Evolutionary conservation across 345 rosid genomes (phyloP).

Genomic region (Rhizophora apiculata): DNA sequence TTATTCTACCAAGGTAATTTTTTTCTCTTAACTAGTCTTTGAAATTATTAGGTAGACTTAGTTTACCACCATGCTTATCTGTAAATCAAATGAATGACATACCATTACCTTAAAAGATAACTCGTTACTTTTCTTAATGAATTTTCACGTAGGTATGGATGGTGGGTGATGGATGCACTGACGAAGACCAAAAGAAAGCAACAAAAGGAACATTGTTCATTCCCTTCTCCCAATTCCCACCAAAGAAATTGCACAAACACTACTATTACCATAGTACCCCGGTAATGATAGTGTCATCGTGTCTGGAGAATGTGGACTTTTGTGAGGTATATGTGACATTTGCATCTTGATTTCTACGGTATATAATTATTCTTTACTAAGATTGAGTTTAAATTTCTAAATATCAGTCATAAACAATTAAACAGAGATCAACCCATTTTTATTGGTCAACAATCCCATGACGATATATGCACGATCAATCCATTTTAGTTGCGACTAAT

Average conservation of each 20-base stretch:
- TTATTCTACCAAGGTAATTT: slow-evolving; percentile 40
- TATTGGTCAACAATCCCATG: no score
- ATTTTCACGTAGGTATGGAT: slow-evolving; percentile 47
- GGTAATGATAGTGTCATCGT: slow-evolving; percentile 47
- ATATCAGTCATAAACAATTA: no score
- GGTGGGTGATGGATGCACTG: slow-evolving; percentile 48
- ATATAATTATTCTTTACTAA: no score
- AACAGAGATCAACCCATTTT: no score
- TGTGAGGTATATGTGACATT: slow-evolving; percentile 52
- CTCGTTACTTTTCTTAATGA: background rate
- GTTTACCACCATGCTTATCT: no score
- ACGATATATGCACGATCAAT: no score
- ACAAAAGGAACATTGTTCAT: slow-evolving; percentile 50
- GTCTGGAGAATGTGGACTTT: slow-evolving; percentile 62
- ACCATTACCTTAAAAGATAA: no score
- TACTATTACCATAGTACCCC: slow-evolving; percentile 61
- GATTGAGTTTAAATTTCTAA: no score
- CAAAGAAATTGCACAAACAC: slow-evolving; percentile 36
- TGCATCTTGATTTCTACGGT: no score
- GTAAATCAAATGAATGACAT: no score
- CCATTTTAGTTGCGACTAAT: no score
- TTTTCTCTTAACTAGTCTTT: background rate
- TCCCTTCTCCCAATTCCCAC: slow-evolving; percentile 68
- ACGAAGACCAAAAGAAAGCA: slow-evolving; percentile 54
- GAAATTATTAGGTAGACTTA: no score